Conservation (phyloP, 2,329 filamentous ascomycete genomes). For the Fusarium decemcellulare region DNA sequence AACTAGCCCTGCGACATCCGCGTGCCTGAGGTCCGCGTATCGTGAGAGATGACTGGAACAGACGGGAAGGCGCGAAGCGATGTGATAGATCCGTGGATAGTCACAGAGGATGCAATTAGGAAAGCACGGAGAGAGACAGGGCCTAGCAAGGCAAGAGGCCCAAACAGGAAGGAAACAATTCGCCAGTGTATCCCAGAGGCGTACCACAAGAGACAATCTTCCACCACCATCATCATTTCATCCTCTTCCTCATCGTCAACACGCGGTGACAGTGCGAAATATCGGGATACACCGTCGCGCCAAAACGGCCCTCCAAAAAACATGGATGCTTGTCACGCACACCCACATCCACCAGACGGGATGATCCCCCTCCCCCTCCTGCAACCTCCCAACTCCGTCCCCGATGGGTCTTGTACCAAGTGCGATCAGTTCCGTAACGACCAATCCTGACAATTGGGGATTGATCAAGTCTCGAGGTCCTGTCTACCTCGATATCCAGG, state of each 20-base stretch:
- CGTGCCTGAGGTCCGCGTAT: slow-evolving; percentile 38
- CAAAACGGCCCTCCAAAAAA: slow-evolving; percentile 15
- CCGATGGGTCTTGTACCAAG: slow-evolving; percentile 25
- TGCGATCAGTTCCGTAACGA: slow-evolving; percentile 22
- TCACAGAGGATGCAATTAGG: neutral
- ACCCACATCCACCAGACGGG: slow-evolving; percentile 36
- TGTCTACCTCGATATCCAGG: neutral
- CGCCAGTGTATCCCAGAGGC: slow-evolving; percentile 14
- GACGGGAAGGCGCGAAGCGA: slow-evolving; percentile 34
- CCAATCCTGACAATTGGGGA: slow-evolving; percentile 16
- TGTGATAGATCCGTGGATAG: slow-evolving; percentile 6
- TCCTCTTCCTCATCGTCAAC: slow-evolving; percentile 6
- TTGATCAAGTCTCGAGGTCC: slow-evolving; percentile 12
- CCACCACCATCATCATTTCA: slow-evolving; percentile 11
- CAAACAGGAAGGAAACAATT: slow-evolving; percentile 37
- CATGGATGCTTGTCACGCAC: slow-evolving; percentile 33
- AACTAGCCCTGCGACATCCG: slow-evolving; percentile 39
- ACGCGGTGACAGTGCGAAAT: slow-evolving; percentile 30
- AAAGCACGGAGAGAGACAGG: slow-evolving; percentile 7
- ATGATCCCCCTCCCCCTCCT: slow-evolving; percentile 37
- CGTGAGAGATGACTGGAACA: slow-evolving; percentile 38
- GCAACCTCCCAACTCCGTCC: slow-evolving; percentile 37
- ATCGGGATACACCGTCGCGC: slow-evolving; percentile 27
- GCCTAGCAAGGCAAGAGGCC: slow-evolving; percentile 17
- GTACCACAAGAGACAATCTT: slow-evolving; percentile 32